Evolutionary conservation across 441 rosid genomes (phyloP).

Genomic region (Populus tomentosa): DNA sequence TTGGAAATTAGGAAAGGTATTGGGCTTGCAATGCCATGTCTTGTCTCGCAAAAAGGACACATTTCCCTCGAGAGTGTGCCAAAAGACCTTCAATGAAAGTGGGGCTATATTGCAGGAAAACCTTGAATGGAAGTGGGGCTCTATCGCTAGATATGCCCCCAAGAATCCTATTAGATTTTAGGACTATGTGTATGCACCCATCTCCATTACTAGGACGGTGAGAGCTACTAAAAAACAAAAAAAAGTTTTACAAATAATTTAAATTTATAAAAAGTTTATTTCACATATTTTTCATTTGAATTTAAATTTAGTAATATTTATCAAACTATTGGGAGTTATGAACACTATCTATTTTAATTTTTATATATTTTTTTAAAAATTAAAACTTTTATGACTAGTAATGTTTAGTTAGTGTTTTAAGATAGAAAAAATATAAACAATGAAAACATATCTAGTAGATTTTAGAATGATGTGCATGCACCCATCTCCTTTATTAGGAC

Average conservation of each 20-base stretch:
- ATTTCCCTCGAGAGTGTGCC: not conserved
- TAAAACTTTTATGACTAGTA: no score
- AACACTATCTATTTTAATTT: no score
- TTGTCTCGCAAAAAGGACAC: conserved; percentile 3
- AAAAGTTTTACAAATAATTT: no score
- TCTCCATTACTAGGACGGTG: conserved; percentile 7
- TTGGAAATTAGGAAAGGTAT: not conserved
- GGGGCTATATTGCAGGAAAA: not conserved
- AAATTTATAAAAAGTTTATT: no score
- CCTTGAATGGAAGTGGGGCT: not conserved
- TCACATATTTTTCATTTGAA: no score
- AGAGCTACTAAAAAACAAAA: not conserved
- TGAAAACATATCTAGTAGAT: not conserved
- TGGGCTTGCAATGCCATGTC: not conserved
- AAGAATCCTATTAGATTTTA: conserved; percentile 1
- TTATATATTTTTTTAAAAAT: no score
- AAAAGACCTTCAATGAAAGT: not conserved
- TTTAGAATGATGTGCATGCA: not conserved
- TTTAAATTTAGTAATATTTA: no score
- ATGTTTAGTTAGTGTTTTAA: no score
- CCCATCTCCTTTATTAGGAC: conserved; percentile 13
- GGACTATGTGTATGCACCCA: conserved; percentile 3
- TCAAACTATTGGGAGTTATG: no score
- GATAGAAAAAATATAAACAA: no score
- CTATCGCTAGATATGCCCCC: not conserved